Evolutionary conservation across 192 early-diverging fungal species (phyloP).

Genomic region (Kappamyces sp.): DNA sequence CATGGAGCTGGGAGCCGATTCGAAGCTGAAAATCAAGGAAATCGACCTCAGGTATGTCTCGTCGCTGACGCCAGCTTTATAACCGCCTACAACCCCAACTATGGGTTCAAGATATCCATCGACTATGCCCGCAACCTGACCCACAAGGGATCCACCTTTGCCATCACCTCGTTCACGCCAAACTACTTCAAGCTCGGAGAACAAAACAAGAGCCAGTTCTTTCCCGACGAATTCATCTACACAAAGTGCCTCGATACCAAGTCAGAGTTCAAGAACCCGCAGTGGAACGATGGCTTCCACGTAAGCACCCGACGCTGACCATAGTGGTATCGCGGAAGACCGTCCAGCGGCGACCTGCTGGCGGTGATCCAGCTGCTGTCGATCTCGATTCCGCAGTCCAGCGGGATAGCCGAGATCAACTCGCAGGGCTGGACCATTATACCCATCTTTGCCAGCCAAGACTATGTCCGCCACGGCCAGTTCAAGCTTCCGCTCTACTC

Average conservation of each 20-base stretch:
- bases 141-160: constrained; percentile 1
- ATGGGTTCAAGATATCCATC: constrained; percentile 10
- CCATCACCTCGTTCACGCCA: neutral
- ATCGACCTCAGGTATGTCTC: no score
- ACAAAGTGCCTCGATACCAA: neutral
- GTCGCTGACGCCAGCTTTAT: no score
- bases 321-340: constrained; percentile 14
- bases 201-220: neutral
- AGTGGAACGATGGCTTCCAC: constrained; percentile 11
- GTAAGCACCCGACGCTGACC: neutral
- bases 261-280: constrained; percentile 6
- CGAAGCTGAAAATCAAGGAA: no score
- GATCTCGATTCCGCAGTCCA: no score
- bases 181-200: neutral
- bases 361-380: constrained; percentile 2
- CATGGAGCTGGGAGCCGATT: neutral
- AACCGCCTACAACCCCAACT: constrained; percentile 6
- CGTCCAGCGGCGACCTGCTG: neutral
- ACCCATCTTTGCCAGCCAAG: neutral
- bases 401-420: neutral
- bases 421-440: constrained; percentile 1
- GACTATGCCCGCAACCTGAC: constrained; percentile 5
- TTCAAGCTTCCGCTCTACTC: constrained; percentile 7
- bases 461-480: constrained; percentile 1
- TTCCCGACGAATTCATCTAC: constrained; percentile 11